A percentile compares a stretch with the other conserved stretches of the same genome.
phyloP scores from a whole-genome alignment of 2,329 filamentous ascomycete species.

The Nemania sp. region DNA sequence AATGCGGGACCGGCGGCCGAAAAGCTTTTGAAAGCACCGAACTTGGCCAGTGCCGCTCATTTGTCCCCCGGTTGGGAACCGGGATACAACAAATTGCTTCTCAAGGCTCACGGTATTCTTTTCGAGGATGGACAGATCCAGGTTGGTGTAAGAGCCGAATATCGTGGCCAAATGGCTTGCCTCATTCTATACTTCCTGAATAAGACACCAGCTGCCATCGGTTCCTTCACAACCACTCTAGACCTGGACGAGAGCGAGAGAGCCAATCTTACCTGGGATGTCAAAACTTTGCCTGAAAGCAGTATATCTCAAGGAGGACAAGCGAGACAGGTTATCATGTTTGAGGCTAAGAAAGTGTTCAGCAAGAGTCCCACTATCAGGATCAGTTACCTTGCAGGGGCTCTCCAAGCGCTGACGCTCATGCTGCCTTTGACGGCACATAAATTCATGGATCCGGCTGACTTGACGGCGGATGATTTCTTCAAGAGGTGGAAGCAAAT shows the following conservation, averaged over 20 bases:
- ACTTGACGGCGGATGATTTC: conserved; percentile 87
- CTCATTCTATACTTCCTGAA: conserved; percentile 96
- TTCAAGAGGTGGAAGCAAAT: conserved; percentile 99
- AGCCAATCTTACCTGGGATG: conserved; percentile 76
- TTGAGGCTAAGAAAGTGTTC: conserved; percentile 83
- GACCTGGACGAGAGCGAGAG: conserved; percentile 75
- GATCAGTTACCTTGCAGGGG: conserved; percentile 91
- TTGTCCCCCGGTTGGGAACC: conserved; percentile 93
- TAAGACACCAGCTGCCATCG: conserved; percentile 82
- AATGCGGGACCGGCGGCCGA: conserved; percentile 60
- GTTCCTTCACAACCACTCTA: conserved; percentile 91
- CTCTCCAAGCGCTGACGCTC: conserved; percentile 87
- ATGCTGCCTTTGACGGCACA: conserved; percentile 87
- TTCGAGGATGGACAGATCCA: conserved; percentile 97
- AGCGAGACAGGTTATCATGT: conserved; percentile 92
- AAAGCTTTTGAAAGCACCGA: conserved; percentile 69
- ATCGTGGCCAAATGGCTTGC: conserved; percentile 92
- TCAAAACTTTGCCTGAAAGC: conserved; percentile 86
- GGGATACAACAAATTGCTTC: conserved; percentile 82
- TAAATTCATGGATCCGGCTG: conserved; percentile 95
- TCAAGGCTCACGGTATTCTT: conserved; percentile 81
- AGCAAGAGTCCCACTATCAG: conserved; percentile 85
- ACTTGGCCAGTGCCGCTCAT: conserved; percentile 89
- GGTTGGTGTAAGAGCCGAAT: conserved; percentile 89
- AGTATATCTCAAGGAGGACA: conserved; percentile 75